phyloP scores from a whole-genome alignment of 306 rosid genomes.

The Morella rubra region DNA sequence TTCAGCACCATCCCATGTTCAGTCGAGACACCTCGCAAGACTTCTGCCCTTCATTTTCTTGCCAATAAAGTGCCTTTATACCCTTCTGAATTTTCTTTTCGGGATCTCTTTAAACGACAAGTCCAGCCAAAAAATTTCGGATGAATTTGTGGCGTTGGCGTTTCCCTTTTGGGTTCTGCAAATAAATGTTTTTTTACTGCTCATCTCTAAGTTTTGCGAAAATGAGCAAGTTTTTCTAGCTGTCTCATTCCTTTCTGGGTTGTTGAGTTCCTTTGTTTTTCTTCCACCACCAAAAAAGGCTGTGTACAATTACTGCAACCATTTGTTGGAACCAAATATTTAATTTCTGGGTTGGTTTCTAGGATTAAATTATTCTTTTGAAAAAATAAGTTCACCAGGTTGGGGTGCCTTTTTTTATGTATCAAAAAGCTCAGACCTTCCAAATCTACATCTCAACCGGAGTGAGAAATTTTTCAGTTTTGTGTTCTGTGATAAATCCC shows the following conservation, averaged over 20 bases:
- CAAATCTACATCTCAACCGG: conserved; percentile 33
- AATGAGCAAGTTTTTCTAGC: conserved; percentile 24
- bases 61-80: conserved; percentile 7
- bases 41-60: background rate
- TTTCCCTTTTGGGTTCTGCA: conserved; percentile 18
- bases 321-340: conserved; percentile 19
- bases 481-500: conserved; percentile 30
- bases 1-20: conserved; percentile 30
- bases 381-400: conserved; percentile 12
- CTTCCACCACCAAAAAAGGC: conserved; percentile 22
- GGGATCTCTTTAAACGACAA: background rate
- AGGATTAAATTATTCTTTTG: conserved; percentile 22
- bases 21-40: conserved; percentile 7
- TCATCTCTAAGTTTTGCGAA: conserved; percentile 26
- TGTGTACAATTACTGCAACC: conserved; percentile 18
- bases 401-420: conserved; percentile 30
- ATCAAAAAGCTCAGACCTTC: conserved; percentile 22
- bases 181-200: background rate
- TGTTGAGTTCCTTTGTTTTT: conserved; percentile 41
- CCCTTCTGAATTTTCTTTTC: conserved; percentile 13
- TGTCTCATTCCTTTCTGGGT: conserved; percentile 33
- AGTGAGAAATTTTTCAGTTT: conserved; percentile 20
- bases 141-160: conserved; percentile 13
- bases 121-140: conserved; percentile 6
- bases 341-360: conserved; percentile 21